Evolutionary conservation across 257 asterid genomes (phyloP), one percentile per base, ranked within the genome.

Genomic region (Euphrasia confusa): DNA sequence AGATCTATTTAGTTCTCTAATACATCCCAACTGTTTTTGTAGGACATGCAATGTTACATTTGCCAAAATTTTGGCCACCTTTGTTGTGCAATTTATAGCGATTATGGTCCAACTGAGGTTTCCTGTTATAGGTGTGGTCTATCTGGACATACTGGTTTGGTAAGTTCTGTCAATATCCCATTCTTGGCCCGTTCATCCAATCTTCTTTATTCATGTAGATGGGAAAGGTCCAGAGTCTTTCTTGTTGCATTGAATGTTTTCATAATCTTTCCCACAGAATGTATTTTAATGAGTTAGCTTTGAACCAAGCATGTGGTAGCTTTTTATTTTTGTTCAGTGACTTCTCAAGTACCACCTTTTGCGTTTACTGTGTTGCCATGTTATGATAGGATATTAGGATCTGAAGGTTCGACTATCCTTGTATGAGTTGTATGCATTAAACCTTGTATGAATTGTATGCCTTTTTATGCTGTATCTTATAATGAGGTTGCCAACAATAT

Each of bases 51-150:
- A 61, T 92, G 99, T 60, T 92, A 89, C 56, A 47, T 85, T 70
- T 92, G 99, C 72, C 78, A 79, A 73, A 71, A 55, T 32, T 72
- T 79, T 80, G 99, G 97, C 64, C 99, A 92, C 74, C 88, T 92
- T 18, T 92, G 99, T 50, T 92, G 99, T 71, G 78, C 61, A 71
- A 71, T 73, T 64, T 77, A 77, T 69, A 64, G 72, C 10, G 83
- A 78, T 69, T 67, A 71, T 64, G 77, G 88, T 56, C 88, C 85
- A n/a, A 76, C 70, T 52, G 84, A 68, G 53, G 67, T 80, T 72
- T 81, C 99, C 57, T 92, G 97, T 73, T 92, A 89, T 75, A 79
- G 81, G 76, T 92, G 99, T 78, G 99, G 99, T 70, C 84, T 67
- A 54, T 71, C 78, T 1, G 99, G 99, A 66, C 99, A 92, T 78